These are phyloP conservation scores for Zygnema circumcarinatum DNA, from an alignment of 139 green algal genomes.

Conservation along the genomic window DNA sequence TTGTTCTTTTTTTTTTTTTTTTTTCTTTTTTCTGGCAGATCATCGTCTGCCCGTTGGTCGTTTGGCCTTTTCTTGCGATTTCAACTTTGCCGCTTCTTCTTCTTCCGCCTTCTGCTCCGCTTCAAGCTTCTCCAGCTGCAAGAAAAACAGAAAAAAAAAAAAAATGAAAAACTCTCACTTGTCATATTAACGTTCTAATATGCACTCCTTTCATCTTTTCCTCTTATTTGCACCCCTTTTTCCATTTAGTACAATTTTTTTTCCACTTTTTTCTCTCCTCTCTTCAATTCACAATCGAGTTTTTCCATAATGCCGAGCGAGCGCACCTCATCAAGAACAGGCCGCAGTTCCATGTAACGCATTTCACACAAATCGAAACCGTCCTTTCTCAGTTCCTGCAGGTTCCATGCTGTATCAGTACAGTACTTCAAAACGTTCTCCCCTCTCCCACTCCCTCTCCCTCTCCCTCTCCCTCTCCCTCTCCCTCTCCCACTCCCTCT, in stretches of 20 bases:
- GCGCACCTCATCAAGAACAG: conserved; percentile 53
- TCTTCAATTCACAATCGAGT: conserved; percentile 10
- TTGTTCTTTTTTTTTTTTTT: too few relatives aligned
- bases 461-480: background rate
- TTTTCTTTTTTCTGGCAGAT: too few relatives aligned
- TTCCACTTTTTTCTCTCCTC: background rate
- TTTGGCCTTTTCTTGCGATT: conserved; percentile 24
- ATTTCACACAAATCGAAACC: conserved; percentile 52
- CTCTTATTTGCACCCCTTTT: background rate
- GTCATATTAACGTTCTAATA: background rate
- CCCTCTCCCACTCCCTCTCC: background rate
- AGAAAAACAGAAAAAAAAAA: conserved; percentile 27
- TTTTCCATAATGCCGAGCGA: background rate
- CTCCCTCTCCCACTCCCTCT: background rate
- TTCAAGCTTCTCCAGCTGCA: conserved; percentile 47
- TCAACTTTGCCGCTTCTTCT: conserved; percentile 32
- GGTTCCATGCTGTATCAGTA: too few relatives aligned
- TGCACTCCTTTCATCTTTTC: background rate
- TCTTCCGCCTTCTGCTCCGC: conserved; percentile 46
- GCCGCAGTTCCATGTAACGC: conserved; percentile 56
- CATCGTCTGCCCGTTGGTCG: background rate
- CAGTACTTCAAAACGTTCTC: background rate
- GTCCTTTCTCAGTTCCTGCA: conserved; percentile 53
- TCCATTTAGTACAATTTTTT: background rate
- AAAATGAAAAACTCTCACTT: background rate